phyloP scores from a whole-genome alignment of 352 stramenopile genomes.

The Phytophthora capsici region DNA sequence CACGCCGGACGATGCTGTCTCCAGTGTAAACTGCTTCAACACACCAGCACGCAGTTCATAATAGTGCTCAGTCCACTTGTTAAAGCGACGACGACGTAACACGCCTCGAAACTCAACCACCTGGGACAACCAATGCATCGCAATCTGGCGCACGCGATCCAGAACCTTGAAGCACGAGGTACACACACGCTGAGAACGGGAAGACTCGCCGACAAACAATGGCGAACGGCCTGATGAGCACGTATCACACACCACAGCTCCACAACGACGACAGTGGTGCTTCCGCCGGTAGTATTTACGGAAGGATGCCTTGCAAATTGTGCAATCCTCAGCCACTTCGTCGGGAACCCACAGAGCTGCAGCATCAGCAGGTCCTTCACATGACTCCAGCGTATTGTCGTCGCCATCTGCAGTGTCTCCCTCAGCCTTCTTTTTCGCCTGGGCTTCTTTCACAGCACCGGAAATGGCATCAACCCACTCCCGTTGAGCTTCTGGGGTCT shows the following conservation, averaged over 20 bases:
- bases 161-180: constrained; percentile 73
- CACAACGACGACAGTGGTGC: constrained; percentile 85
- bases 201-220: constrained; percentile 74
- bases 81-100: constrained; percentile 68
- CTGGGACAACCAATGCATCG: constrained; percentile 69
- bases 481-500: constrained; percentile 46
- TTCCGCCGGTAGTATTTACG: constrained; percentile 75
- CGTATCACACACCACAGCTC: constrained; percentile 76
- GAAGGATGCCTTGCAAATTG: constrained; percentile 70
- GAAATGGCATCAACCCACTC: constrained; percentile 71
- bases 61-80: constrained; percentile 87
- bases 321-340: constrained; percentile 65
- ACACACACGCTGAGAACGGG: constrained; percentile 73
- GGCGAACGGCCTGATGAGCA: constrained; percentile 74
- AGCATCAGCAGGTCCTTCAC: constrained; percentile 61
- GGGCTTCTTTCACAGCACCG: constrained; percentile 61
- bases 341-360: constrained; percentile 84
- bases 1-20: constrained; percentile 35
- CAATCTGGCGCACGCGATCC: constrained; percentile 65
- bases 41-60: constrained; percentile 79
- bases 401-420: constrained; percentile 34
- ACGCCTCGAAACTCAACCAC: constrained; percentile 78
- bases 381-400: constrained; percentile 28
- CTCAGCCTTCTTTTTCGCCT: constrained; percentile 28
- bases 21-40: constrained; percentile 80